Evolutionary conservation across 2,329 filamentous ascomycete species (phyloP), one percentile per base, ranked within the genome.

Genomic region (Daldinia sp.): DNA sequence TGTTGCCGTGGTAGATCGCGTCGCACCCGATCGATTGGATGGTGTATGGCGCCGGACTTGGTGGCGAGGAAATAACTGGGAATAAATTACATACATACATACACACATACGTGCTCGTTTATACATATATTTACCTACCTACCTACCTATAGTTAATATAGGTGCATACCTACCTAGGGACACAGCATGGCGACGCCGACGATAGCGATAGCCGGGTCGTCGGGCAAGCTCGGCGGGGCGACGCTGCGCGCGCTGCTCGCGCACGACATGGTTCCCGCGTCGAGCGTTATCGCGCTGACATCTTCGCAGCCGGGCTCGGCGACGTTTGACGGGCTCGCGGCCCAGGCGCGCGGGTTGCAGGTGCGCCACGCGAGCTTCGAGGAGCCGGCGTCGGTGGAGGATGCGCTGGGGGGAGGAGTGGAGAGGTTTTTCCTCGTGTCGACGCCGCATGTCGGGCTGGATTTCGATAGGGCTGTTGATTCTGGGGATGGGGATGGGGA

Each of bases 381-480:
- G 15, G 70, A 78, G 19, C 75, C 78, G 0, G 70, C 74, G 0
- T 78, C 81, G 2, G 74, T 87, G 15, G 73, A 79, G 29, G 66
- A 72, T 1, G 84, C 80, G 2, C 85, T 88, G 56, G 64, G 75
- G 56, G 64, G 75, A 1, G 82, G 79, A 6, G 77, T 85, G 11
- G 79, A 84, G 15, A 75, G 78, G 23, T 73, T 88, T 47, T 83
- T 88, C 70, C 76, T 88, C 30, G 80, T 88, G 30, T 86, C 84
- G 0, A 73, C 70, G 51, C 74, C 71, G 51, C 60, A 66, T 27
- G 67, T 73, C 62, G 59, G 27, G 47, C 53, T 73, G 8, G 71
- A 73, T 43, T 71, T 65, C 73, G 63, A 66, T n/a, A 3, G 48
- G 1, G 19, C 3, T 4, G 43, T 15, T 9, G 37, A 30, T 3